Base-by-base conservation (phyloP, 768 basidiomycete genomes). In the Baorangia bicolor region DNA sequence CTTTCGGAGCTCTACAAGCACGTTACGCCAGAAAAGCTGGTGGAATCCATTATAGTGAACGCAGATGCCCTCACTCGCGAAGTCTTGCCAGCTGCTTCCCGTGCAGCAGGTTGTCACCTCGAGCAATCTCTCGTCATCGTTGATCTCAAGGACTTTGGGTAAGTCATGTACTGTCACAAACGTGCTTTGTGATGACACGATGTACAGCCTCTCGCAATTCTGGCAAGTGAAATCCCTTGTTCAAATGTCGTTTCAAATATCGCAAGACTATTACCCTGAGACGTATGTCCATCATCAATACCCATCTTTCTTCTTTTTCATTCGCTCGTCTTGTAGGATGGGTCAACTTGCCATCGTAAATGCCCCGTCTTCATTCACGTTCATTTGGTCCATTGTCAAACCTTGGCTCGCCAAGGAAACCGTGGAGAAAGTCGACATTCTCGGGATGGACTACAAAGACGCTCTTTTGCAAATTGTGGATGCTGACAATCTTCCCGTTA, bases 211-310 rank as follows among this genome's bases (percentile, higher is more conserved):
- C 43, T 70, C 75, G 37, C 83, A 88, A 60, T 91, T 90, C 63
- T 91, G 88, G 88, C 82, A 88, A 62, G 83, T 88, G 75, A 88
- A 85, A 66, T 73, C 77, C 41, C 74, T 90, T n/a, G 79, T 78
- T 23, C 76, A 82, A 46, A 73, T 69, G 47, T 82, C 84, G 8
- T 87, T 90, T 67, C 87, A 89, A 60, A 76, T 90, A 52, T 89
- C 87, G 2, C 88, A 90, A 69, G 86, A 88, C 61, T 90, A 87
- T 69, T 90, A 79, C 59, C 88, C 88, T 2, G 88, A 91, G 66
- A 85, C 85, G 87, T 90, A 65, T 50, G 81, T 65, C 25, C n/a
- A 40, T 21, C 25, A 18, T 7, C 13, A 21, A n/a, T 7, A 6
- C 37, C 10, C 7, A 48, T 34, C 5, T 27, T 42, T 45, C 4